Evolutionary conservation across 768 basidiomycete species (phyloP).

Genomic region (Tylopilus rubrobrunneus): DNA sequence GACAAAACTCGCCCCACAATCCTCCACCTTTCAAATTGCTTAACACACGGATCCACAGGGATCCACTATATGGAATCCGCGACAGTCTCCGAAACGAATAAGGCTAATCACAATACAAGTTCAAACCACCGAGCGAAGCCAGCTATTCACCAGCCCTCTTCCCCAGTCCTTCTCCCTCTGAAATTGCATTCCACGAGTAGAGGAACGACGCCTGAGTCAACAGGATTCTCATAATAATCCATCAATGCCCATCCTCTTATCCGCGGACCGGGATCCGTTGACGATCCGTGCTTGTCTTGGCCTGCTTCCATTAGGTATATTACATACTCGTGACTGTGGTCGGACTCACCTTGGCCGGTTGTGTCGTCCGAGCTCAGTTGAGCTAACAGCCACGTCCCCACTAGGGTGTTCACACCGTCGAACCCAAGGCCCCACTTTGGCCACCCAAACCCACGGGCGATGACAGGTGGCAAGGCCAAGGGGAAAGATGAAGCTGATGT

Average conservation of each 20-base stretch:
- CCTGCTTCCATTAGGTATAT: neutral
- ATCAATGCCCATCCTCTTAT: conserved; percentile 74
- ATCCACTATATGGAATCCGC: conserved; percentile 1
- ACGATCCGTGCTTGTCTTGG: neutral
- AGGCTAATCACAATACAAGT: too few species aligned
- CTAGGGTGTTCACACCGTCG: conserved; percentile 81
- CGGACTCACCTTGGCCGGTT: neutral
- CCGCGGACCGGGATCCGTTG: conserved; percentile 29
- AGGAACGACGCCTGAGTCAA: conserved; percentile 49
- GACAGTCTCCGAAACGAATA: too few species aligned
- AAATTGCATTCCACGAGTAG: conserved; percentile 79
- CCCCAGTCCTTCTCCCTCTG: conserved; percentile 41
- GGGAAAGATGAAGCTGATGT: conserved; percentile 81
- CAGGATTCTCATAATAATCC: conserved; percentile 68
- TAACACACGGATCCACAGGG: neutral
- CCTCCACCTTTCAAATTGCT: neutral
- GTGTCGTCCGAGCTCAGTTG: conserved; percentile 30
- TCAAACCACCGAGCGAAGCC: too few species aligned
- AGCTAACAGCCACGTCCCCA: conserved; percentile 68
- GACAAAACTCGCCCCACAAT: neutral
- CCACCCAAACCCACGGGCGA: conserved; percentile 68
- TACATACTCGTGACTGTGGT: too few species aligned
- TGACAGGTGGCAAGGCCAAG: conserved; percentile 67
- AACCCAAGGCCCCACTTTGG: conserved; percentile 71
- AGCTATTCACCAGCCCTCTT: conserved; percentile 37